Evolutionary conservation across 2,329 filamentous ascomycete species (phyloP).

Genomic region (Colletotrichum sidae): DNA sequence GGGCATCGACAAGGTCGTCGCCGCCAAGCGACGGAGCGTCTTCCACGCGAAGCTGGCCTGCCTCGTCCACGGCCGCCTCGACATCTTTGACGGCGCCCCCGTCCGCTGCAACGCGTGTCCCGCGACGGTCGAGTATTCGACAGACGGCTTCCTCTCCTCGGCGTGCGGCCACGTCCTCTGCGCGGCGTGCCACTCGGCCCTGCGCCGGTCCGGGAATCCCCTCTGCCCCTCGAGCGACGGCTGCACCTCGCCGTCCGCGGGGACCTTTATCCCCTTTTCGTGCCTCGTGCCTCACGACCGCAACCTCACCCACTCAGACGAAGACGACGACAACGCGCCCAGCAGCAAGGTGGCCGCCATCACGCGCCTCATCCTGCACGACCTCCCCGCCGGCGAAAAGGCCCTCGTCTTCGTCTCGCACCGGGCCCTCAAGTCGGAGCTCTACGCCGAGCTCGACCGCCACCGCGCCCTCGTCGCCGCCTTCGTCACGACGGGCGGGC

Average conservation of each 20-base stretch:
- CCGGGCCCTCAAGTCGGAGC: conserved; percentile 42
- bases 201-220: not conserved
- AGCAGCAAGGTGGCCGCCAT: conserved; percentile 41
- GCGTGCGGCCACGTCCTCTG: conserved; percentile 31
- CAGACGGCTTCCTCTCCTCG: conserved; percentile 3
- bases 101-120: conserved; percentile 9
- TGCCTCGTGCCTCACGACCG: too few species aligned
- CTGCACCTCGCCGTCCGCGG: not conserved
- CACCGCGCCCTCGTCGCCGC: conserved; percentile 35
- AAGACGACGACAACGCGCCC: not conserved
- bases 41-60: conserved; percentile 12
- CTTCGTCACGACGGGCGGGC: conserved; percentile 30
- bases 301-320: too few species aligned
- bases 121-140: not conserved
- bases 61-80: not conserved
- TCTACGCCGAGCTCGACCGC: conserved; percentile 35
- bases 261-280: not conserved
- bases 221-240: not conserved
- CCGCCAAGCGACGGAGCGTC: conserved; percentile 3
- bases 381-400: conserved; percentile 40
- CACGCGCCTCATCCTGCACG: conserved; percentile 39
- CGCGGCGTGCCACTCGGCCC: not conserved
- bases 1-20: conserved; percentile 15
- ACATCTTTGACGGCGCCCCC: not conserved
- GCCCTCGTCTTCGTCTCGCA: conserved; percentile 54